Base-by-base conservation (phyloP, 257 asterid genomes). In the Primulina tabacum region DNA sequence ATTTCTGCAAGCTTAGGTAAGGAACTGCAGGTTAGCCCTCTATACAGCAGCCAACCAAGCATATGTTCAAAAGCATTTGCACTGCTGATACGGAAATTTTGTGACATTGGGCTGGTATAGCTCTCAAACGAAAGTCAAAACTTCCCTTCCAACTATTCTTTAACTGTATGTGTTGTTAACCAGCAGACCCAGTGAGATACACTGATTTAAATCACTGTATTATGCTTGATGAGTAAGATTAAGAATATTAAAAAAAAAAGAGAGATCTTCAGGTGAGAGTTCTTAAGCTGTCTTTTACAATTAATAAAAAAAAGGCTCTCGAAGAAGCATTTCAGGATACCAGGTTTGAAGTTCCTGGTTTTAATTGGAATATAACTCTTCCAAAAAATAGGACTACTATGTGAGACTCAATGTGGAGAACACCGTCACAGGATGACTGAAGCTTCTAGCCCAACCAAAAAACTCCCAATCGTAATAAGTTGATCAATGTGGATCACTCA, bases 1-100 rank as follows among this genome's bases (percentile, higher is more conserved):
- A 70, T 37, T 12, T 38, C 43, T 17, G 61, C 67, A 70, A 70
- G 67, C 40, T 38, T 2, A 59, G 33, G 33, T 38, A 38, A 38
- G 38, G 60, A 18, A 14, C 34, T 70, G 5, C 30, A 2, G 20
- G 55, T 18, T 11, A 35, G 24, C 28, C 28, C 59, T 50, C 56
- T 14, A 43, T 1, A 14, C n/a, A 50, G 21, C 8, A 50, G 57
- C 8, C 21, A 50, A 17, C 8, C 57, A 50, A 50, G 57, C 53
- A 6, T 50, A 50, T 16, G 20, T 50, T 50, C 20, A 50, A 50
- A 50, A 50, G 8, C 57, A 50, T 50, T 50, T 50, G 21, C 21
- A 50, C 20, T 4, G 8, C 57, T 50, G 21, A 16, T 50, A 50
- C 5, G 8, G 57, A 43, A 43, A 50, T 50, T 50, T 50, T 5